Evolutionary conservation across 2,329 filamentous ascomycete genomes (phyloP), one percentile per base, ranked within the genome.

Genomic region (Colletotrichum sublineola): DNA sequence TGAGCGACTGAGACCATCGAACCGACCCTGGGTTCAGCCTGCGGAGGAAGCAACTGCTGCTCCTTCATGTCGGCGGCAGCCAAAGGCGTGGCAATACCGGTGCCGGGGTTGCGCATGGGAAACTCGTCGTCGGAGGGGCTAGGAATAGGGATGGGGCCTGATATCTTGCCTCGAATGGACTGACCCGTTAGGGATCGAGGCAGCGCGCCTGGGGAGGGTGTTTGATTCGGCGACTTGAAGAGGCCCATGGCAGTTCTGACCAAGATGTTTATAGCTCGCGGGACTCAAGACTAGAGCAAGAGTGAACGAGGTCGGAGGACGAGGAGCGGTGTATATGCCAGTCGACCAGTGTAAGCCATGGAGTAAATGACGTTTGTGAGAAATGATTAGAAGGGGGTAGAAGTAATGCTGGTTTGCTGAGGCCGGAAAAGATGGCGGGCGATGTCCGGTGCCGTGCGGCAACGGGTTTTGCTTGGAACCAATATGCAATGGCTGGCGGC

Each of bases 91-190:
- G 80, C 81, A 50, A 82, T 80, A 38, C 77, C 80, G 31, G 79
- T 75, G 15, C 82, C 81, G 14, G 84, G 84, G 40, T 83, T 83
- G 63, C 85, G 82, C 60, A 87, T 86, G 14, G 87, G 84, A 75
- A 89, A 88, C 70, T 89, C 88, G 73, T 89, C 86, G 70, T 88
- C 87, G 52, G 83, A 75, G 9, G 82, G 77, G 68, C 79, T 81
- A 24, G 82, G 79, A 31, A 91, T 86, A 1, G 89, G 89, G 60
- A 91, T 91, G 18, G 90, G 90, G 8, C 84, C 85, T 40, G 89
- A 91, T 73, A 91, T 91, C 75, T 86, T 88, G 73, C 89, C 89
- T 50, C 89, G 86, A 73, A 91, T 87, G 44, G 86, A 86, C 75
- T 84, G 67, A 68, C 80, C 80, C 50, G 82, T 79, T 75, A 83